Evolutionary conservation across 768 basidiomycete species (phyloP).

Genomic region (Macrolepiota fuliginosa): DNA sequence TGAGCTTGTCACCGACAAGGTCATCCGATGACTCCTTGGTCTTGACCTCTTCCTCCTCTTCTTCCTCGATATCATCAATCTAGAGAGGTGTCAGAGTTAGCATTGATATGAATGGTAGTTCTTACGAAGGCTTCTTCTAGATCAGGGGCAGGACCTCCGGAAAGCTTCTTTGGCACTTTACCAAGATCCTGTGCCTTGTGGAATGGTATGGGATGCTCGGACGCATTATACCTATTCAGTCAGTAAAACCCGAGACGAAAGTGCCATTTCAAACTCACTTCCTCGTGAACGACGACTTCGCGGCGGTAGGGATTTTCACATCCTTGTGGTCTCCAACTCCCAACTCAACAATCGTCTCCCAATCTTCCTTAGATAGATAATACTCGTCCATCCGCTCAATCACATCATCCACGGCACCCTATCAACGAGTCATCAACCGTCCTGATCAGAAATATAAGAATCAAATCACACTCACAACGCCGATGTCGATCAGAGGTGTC

Average conservation of each 20-base stretch:
- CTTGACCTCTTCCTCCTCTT: constrained; percentile 36
- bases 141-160: constrained; percentile 76
- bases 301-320: constrained; percentile 78
- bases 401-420: constrained; percentile 80
- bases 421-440: constrained; percentile 5
- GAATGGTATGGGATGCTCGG: constrained; percentile 93
- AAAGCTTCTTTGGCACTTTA: constrained; percentile 77
- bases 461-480: constrained; percentile 54
- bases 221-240: constrained; percentile 74
- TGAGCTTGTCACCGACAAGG: constrained; percentile 54
- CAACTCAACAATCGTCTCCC: constrained; percentile 94
- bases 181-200: constrained; percentile 84
- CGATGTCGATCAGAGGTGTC: constrained; percentile 69
- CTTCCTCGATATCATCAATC: constrained; percentile 32
- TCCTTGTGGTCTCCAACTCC: constrained; percentile 82
- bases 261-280: constrained; percentile 49
- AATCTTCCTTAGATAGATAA: constrained; percentile 90
- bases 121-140: constrained; percentile 82
- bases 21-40: constrained; percentile 38
- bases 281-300: constrained; percentile 83
- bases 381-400: constrained; percentile 94
- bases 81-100: constrained; percentile 10
- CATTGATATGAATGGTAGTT: not conserved
- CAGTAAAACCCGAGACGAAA: not conserved
- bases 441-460: not conserved